phyloP scores from a whole-genome alignment of 148 eudicot genomes.

The Vaccinium darrowii region DNA sequence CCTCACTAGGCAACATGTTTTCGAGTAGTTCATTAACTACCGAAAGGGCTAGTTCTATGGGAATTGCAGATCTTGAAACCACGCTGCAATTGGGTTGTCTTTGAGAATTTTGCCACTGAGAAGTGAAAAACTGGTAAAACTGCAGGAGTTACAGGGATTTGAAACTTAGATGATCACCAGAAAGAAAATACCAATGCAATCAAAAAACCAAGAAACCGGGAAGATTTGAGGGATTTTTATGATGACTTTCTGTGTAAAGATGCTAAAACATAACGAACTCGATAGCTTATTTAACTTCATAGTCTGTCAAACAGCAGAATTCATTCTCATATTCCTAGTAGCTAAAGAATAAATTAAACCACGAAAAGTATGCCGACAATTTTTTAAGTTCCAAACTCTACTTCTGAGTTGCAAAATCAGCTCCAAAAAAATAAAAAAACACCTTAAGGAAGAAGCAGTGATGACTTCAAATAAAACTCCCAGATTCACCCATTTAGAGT shows the following conservation, averaged over 20 bases:
- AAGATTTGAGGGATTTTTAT: not conserved
- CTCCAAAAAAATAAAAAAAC: not conserved
- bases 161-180: not conserved
- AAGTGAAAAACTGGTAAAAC: not conserved
- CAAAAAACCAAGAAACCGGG: not conserved
- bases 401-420: not conserved
- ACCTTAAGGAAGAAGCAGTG: not conserved
- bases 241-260: not conserved
- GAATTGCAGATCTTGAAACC: not conserved
- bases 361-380: not conserved
- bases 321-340: not conserved
- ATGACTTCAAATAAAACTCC: not conserved
- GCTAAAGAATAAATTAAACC: not conserved
- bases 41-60: too few relatives aligned
- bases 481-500: constrained; percentile 16
- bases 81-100: not conserved
- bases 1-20: too few relatives aligned
- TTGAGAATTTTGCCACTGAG: not conserved
- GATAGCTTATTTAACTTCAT: not conserved
- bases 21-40: not conserved
- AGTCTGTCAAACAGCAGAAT: not conserved
- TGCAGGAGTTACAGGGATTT: not conserved
- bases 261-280: not conserved
- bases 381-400: not conserved
- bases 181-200: not conserved